Base-by-base conservation (phyloP, 2,329 filamentous ascomycete genomes). In the Stromatinia cepivora region DNA sequence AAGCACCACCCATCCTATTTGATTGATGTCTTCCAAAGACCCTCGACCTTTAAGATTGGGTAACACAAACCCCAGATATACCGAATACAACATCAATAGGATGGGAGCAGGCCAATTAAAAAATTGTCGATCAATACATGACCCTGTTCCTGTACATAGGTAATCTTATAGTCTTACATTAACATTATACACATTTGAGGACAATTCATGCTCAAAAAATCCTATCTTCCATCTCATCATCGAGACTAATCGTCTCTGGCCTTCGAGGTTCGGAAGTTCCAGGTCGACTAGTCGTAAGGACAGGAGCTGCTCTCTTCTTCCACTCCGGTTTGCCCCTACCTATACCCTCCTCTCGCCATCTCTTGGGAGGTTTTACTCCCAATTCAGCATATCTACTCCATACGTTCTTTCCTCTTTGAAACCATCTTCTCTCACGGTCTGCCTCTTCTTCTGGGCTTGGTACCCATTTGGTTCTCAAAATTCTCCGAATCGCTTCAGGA, bases 401-500 rank as follows among this genome's bases (percentile, higher is more conserved):
- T 69, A 90, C 83, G 62, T 79, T 77, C 79, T 85, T 83, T 70
- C 88, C 88, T 66, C 88, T 82, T 25, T 83, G 83, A 75, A 86
- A 85, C 88, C 88, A 91, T 34, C 88, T 81, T 73, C 82, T 80
- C 76, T 88, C 85, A 67, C 88, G 84, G 4, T 85, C 81, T 70
- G 83, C 78, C 71, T 88, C 86, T 75, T 89, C 85, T 36, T 84
- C 83, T 39, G 84, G 76, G 10, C 78, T 82, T 4, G 92, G 89
- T 75, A 81, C 80, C 90, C 92, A 95, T 71, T 92, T 93, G 78
- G 87, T 88, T 81, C 87, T 92, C 71, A 99, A 82, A 66, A 99
- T 97, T 48, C 95, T 87, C 15, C 94, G 88, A 70, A 98, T 92
- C 0, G 89, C 92, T 78, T 99, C 95, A 3, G 92, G 84, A 0